phyloP scores from a whole-genome alignment of 2,329 filamentous ascomycete genomes.

The Gyromitra esculenta region DNA sequence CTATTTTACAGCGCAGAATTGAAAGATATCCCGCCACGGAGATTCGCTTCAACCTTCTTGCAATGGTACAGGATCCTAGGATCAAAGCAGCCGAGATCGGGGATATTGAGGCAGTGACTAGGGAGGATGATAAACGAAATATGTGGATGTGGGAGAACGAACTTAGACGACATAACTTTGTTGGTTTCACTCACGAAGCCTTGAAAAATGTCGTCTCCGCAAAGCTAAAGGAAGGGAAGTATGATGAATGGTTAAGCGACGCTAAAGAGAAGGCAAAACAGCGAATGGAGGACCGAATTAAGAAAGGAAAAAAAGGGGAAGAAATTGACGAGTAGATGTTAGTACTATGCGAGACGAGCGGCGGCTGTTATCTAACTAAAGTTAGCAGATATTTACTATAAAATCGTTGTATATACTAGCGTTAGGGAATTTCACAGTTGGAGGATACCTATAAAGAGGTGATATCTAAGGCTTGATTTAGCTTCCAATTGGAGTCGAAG shows the following conservation, averaged over 20 bases:
- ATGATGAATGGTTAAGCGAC: slow-evolving; percentile 77
- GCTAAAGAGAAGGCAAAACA: slow-evolving; percentile 69
- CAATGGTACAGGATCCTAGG: slow-evolving; percentile 86
- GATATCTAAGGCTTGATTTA: slow-evolving; percentile 1
- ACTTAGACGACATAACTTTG: slow-evolving; percentile 90
- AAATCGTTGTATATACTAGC: slow-evolving; percentile 22
- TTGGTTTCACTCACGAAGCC: slow-evolving; percentile 91
- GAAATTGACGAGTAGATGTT: slow-evolving; percentile 49
- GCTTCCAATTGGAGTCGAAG: not conserved
- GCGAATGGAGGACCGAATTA: slow-evolving; percentile 63
- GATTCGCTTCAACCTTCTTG: slow-evolving; percentile 95
- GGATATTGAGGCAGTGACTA: slow-evolving; percentile 78
- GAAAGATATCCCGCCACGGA: slow-evolving; percentile 84
- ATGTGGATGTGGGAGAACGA: slow-evolving; percentile 97
- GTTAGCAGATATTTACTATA: slow-evolving; percentile 6
- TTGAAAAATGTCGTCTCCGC: slow-evolving; percentile 82
- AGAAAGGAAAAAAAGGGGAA: slow-evolving; percentile 61
- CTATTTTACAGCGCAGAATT: slow-evolving; percentile 86
- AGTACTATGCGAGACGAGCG: not conserved
- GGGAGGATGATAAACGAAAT: slow-evolving; percentile 82
- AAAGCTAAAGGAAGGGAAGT: slow-evolving; percentile 74
- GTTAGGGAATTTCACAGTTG: not conserved
- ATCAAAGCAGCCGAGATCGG: slow-evolving; percentile 81
- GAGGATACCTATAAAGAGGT: not conserved
- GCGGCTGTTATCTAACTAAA: not conserved